Base-by-base conservation (phyloP, 2,329 filamentous ascomycete species). In the Fusarium veterinarium region DNA sequence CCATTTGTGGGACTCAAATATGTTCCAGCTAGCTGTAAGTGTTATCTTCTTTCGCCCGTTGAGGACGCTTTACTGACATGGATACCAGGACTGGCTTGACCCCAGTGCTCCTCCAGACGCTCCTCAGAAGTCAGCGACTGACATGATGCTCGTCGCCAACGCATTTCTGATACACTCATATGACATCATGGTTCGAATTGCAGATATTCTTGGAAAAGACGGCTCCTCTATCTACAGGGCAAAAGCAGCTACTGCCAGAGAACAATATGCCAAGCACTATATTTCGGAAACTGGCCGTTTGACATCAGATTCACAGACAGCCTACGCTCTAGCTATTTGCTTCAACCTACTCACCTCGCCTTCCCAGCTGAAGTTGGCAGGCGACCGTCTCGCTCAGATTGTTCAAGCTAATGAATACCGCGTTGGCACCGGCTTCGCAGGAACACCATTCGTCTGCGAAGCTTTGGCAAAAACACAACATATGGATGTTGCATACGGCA, bases 161-260 rank as follows among this genome's bases (percentile, higher is more conserved):
- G 84, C 83, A 5, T 87, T 85, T 69, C 79, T 86, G 7, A 79
- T 85, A 1, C 80, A 81, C 48, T 82, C 86, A 40, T 84, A 83
- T 0, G 74, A 77, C 8, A 51, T 83, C 0, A 72, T 85, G 5
- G 72, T 76, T 3, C 74, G 80, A 19, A 82, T 85, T 16, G 79
- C 80, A 2, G 60, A 64, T 0, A 72, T 74, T 1, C 74, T 86
- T 0, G 78, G 78, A 0, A 52, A 80, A 1, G 51, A 72, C 0
- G 72, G 76, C 3, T 74, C 79, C 2, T 6, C 6, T 5, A 2
- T 17, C 9, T 53, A 53, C 10, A 31, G 20, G 17, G 77, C 74
- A 0, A 59, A 63, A 0, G 28, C 75, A 13, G 79, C 81, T 44
- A 46, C 38, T 9, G 30, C 58, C 8, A 67, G 77, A 40, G 72